Percentiles rank a stretch among this genome's conserved stretches.
phyloP scores from a whole-genome alignment of 345 rosid genomes.

The Syzygium grande region DNA sequence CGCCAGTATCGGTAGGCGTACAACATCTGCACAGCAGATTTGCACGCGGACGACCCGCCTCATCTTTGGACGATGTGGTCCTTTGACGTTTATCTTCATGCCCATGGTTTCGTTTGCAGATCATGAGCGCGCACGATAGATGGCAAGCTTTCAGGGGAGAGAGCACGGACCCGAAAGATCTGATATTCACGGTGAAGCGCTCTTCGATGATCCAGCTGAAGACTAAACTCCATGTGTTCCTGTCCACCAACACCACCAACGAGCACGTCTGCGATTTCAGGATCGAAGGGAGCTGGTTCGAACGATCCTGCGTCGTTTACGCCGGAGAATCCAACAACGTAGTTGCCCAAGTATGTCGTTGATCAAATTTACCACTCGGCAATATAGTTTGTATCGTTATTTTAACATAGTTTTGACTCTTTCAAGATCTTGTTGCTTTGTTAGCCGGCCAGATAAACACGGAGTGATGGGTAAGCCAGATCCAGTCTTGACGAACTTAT shows the following conservation, averaged over 20 bases:
- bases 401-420: not conserved
- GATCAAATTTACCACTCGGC: not conserved
- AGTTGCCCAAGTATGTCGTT: constrained; percentile 32
- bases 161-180: constrained; percentile 31
- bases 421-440: not conserved
- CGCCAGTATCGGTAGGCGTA: too few species aligned
- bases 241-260: constrained; percentile 27
- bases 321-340: constrained; percentile 34
- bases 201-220: constrained; percentile 26
- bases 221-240: constrained; percentile 42
- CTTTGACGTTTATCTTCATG: not conserved
- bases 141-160: constrained; percentile 58
- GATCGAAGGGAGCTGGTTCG: constrained; percentile 31
- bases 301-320: constrained; percentile 33
- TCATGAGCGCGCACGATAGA: constrained; percentile 26
- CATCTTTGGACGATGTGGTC: too few species aligned
- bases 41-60: too few species aligned
- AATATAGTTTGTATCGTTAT: not conserved
- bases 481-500: not conserved
- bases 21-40: not conserved
- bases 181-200: constrained; percentile 40
- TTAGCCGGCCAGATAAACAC: not conserved
- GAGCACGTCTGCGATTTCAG: constrained; percentile 34
- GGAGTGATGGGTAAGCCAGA: not conserved
- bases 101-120: constrained; percentile 8